Percentiles rank a stretch among this genome's conserved stretches.
phyloP scores from a whole-genome alignment of 345 rosid species.

The Syzygium jambos region DNA sequence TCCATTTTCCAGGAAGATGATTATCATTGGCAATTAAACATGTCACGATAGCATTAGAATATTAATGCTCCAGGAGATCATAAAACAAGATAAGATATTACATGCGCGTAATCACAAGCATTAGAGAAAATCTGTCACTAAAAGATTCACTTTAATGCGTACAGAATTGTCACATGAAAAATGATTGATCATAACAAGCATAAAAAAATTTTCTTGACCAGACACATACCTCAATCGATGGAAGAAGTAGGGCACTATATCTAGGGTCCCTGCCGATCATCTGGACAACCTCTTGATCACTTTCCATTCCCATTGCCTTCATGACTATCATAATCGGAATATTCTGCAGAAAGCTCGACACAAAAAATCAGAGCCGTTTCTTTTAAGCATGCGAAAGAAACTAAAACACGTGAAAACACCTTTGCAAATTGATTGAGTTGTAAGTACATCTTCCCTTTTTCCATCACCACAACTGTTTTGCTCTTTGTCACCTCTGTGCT shows the following conservation, averaged over 20 bases:
- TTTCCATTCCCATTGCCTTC: slow-evolving; percentile 97
- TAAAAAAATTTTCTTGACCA: background rate
- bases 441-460: slow-evolving; percentile 81
- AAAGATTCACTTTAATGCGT: background rate
- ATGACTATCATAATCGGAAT: slow-evolving; percentile 85
- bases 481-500: slow-evolving; percentile 81
- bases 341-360: slow-evolving; percentile 15
- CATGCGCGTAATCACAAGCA: background rate
- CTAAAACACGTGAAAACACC: slow-evolving; percentile 24
- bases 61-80: background rate
- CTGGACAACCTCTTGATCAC: slow-evolving; percentile 92
- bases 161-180: background rate
- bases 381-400: background rate
- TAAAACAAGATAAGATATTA: background rate
- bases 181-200: background rate
- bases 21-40: background rate
- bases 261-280: slow-evolving; percentile 97
- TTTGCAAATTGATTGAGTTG: slow-evolving; percentile 65
- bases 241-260: slow-evolving; percentile 63
- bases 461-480: slow-evolving; percentile 85
- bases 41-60: background rate
- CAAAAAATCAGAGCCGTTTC: background rate
- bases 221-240: slow-evolving; percentile 72
- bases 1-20: background rate
- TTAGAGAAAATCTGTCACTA: background rate